Conservation (phyloP, 179 eudicot genomes). For the Amaranthus tricolor region DNA sequence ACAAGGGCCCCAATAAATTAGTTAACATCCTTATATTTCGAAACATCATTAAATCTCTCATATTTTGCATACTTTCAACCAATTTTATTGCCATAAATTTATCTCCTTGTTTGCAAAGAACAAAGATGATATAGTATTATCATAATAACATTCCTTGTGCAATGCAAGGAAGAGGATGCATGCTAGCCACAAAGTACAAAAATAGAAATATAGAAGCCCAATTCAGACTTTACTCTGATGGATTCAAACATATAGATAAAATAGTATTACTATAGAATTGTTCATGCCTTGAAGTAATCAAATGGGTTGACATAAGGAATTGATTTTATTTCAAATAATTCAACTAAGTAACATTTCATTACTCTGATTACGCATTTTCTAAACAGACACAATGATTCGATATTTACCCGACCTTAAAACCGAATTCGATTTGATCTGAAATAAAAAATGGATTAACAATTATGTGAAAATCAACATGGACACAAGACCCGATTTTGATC, state of each 20-base stretch:
- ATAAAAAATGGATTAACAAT: no score
- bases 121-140: neutral
- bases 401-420: no score
- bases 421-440: no score
- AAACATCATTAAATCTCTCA: slow-evolving; percentile 27
- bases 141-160: slow-evolving; percentile 15
- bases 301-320: slow-evolving; percentile 8
- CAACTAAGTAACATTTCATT: no score
- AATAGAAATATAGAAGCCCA: slow-evolving; percentile 13
- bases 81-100: slow-evolving; percentile 26
- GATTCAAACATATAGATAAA: slow-evolving; percentile 23
- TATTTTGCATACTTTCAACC: slow-evolving; percentile 14
- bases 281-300: slow-evolving; percentile 28
- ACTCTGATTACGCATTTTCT: no score
- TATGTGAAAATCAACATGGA: no score
- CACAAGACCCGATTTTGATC: no score
- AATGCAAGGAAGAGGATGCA: slow-evolving; percentile 19
- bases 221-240: slow-evolving; percentile 24
- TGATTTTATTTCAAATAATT: neutral
- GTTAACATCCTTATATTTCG: slow-evolving; percentile 49
- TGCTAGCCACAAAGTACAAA: slow-evolving; percentile 19
- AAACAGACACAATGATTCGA: no score
- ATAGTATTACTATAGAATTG: neutral
- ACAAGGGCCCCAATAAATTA: slow-evolving; percentile 56
- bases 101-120: slow-evolving; percentile 12